phyloP scores from a whole-genome alignment of 495 filamentous ascomycete genomes.

The Aspergillus ellipticus region DNA sequence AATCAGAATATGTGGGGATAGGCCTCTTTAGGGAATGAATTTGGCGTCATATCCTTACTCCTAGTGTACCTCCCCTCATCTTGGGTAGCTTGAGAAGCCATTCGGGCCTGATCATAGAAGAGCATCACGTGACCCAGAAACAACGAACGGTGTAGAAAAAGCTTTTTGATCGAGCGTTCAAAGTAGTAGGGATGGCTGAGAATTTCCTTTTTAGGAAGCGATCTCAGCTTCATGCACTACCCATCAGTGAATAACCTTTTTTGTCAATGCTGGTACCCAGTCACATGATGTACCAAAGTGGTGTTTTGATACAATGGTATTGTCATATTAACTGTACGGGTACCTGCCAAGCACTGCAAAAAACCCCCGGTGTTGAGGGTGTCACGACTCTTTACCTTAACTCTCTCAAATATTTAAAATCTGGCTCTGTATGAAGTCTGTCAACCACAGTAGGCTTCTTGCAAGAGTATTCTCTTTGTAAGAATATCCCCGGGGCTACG shows the following conservation, averaged over 20 bases:
- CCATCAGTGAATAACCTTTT: not conserved
- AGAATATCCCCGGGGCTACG: not conserved
- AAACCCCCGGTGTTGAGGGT: not conserved
- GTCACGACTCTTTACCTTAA: no score
- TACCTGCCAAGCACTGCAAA: not conserved
- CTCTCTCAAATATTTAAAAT: no score
- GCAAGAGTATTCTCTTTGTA: no score
- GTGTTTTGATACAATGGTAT: not conserved
- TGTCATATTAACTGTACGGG: not conserved
- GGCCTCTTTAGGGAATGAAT: no score
- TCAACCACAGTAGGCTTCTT: no score
- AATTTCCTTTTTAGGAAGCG: not conserved
- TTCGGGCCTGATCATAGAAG: no score
- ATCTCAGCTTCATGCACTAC: not conserved
- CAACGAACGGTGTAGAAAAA: not conserved
- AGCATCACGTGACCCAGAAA: no score
- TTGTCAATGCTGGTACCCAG: not conserved
- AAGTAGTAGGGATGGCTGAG: not conserved
- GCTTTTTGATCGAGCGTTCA: not conserved
- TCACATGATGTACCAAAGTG: not conserved
- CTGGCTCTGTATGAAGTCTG: no score
- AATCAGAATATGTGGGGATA: no score
- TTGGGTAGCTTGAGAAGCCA: no score
- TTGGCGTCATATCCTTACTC: no score
- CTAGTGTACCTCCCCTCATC: no score